Conservation (phyloP, 805 yeast genomes). For the Jamesozyma jinghongensis region DNA sequence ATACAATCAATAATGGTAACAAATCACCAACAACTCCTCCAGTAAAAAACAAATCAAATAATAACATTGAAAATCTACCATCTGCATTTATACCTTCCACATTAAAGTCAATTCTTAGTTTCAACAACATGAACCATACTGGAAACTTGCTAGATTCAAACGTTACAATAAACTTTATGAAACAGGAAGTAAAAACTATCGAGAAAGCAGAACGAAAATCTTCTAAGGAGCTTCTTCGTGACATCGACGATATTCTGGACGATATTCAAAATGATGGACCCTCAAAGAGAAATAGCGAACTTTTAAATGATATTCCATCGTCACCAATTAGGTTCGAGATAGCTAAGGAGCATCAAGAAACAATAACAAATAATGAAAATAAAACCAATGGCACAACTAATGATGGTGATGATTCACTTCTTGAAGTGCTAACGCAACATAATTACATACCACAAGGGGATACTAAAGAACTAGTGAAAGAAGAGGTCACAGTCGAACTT, state of each 20-base stretch:
- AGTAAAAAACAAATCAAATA: slow-evolving; percentile 1
- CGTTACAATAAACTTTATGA: not conserved
- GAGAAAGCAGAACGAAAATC: not conserved
- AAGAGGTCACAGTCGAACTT: not conserved
- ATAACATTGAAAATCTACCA: slow-evolving; percentile 16
- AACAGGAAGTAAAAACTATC: not conserved
- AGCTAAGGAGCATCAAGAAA: not conserved
- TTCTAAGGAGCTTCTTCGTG: slow-evolving; percentile 13
- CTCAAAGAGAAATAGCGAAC: slow-evolving; percentile 6
- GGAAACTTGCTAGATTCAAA: not conserved
- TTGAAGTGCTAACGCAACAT: slow-evolving; percentile 22
- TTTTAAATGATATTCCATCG: slow-evolving; percentile 20
- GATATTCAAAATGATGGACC: slow-evolving; percentile 20
- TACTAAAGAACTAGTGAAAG: too few species aligned
- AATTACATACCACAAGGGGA: slow-evolving; percentile 4
- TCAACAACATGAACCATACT: slow-evolving; percentile 16
- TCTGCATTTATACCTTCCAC: slow-evolving; percentile 26
- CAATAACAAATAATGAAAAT: not conserved
- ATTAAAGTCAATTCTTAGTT: slow-evolving; percentile 20
- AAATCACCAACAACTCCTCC: too few species aligned
- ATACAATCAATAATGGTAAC: not conserved
- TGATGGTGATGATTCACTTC: slow-evolving; percentile 21
- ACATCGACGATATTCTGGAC: slow-evolving; percentile 26
- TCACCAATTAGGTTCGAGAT: slow-evolving; percentile 11
- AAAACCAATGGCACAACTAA: not conserved